Conservation (phyloP, 345 rosid species). For the Eucalyptus victrix region DNA sequence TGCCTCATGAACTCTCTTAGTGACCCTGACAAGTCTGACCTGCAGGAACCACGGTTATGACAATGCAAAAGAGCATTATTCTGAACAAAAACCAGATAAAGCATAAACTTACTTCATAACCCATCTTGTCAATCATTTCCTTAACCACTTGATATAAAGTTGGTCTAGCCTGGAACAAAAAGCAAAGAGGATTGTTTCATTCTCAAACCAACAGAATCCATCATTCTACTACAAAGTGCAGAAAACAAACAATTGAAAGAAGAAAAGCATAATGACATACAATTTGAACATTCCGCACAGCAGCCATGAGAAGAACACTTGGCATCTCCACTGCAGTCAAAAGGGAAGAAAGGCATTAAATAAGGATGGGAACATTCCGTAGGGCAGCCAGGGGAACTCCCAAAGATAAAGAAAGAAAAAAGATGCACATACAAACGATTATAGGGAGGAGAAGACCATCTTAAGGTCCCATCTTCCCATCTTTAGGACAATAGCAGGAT, state of each 20-base stretch:
- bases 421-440: slow-evolving; percentile 59
- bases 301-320: slow-evolving; percentile 91
- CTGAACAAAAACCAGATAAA: not conserved
- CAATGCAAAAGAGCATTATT: not conserved
- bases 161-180: slow-evolving; percentile 68
- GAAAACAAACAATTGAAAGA: not conserved
- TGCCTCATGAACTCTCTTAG: slow-evolving; percentile 90
- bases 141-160: slow-evolving; percentile 87
- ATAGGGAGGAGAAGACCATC: slow-evolving; percentile 94
- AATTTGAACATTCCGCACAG: slow-evolving; percentile 75
- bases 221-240: not conserved
- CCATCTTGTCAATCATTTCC: slow-evolving; percentile 92
- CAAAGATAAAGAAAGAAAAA: not conserved
- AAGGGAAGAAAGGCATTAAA: not conserved
- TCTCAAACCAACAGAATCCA: not conserved
- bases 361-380: not conserved
- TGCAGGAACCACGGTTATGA: slow-evolving; percentile 6
- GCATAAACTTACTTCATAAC: slow-evolving; percentile 44
- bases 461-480: slow-evolving; percentile 99
- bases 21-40: slow-evolving; percentile 90
- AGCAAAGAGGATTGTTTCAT: not conserved
- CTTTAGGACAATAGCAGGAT: slow-evolving; percentile 92
- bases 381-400: not conserved
- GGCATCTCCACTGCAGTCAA: slow-evolving; percentile 94
- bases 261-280: slow-evolving; percentile 23